phyloP scores from a whole-genome alignment of 768 basidiomycete species.

The Tricholoma terreum region DNA sequence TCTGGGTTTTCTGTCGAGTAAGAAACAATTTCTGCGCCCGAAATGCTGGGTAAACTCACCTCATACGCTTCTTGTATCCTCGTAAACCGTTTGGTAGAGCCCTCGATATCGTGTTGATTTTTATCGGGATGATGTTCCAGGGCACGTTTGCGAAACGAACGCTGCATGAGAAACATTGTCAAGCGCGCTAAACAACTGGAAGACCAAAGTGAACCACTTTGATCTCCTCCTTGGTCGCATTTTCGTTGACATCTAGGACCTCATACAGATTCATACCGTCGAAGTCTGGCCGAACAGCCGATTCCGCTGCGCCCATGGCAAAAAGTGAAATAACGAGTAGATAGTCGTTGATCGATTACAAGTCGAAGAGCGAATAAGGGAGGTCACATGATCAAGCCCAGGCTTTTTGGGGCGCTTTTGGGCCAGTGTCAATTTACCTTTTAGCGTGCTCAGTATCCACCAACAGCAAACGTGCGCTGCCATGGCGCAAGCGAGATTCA shows the following conservation, averaged over 20 bases:
- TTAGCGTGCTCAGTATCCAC: too few relatives aligned
- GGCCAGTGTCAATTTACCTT: too few relatives aligned
- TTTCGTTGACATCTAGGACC: slow-evolving; percentile 1
- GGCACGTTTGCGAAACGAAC: slow-evolving; percentile 62
- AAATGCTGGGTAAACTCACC: slow-evolving; percentile 24
- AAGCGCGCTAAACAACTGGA: not conserved
- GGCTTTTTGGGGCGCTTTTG: too few relatives aligned
- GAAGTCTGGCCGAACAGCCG: not conserved
- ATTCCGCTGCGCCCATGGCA: not conserved
- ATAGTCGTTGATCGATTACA: too few relatives aligned
- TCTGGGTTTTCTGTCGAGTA: slow-evolving; percentile 3
- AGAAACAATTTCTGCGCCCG: too few relatives aligned
- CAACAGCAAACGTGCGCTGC: too few relatives aligned
- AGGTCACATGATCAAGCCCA: too few relatives aligned
- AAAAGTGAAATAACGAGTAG: not conserved
- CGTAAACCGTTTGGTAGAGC: slow-evolving; percentile 65
- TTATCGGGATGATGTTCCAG: slow-evolving; percentile 68
- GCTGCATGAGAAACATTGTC: slow-evolving; percentile 30
- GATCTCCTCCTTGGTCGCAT: slow-evolving; percentile 6
- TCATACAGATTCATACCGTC: slow-evolving; percentile 2
- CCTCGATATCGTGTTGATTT: slow-evolving; percentile 65
- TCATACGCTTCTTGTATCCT: slow-evolving; percentile 77
- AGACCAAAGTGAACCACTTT: not conserved
- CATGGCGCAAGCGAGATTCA: too few relatives aligned
- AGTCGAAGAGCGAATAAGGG: too few relatives aligned